Evolutionary conservation across 2,329 filamentous ascomycete species (phyloP).

Genomic region (Aspergillus novofumigatus): DNA sequence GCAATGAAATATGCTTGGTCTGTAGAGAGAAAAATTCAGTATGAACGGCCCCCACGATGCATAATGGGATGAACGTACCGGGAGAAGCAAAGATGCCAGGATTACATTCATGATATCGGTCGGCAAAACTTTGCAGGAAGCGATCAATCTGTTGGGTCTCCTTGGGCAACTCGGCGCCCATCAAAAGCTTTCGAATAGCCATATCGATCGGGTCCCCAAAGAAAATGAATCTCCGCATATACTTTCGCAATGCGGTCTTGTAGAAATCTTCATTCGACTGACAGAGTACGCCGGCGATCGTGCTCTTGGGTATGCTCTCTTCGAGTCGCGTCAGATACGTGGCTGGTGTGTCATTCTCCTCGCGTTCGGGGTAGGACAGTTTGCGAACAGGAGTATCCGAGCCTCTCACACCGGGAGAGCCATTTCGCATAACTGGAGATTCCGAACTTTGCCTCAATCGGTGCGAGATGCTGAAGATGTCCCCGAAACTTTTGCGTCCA

Average conservation of each 20-base stretch:
- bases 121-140: slow-evolving; percentile 88
- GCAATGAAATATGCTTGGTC: slow-evolving; percentile 98
- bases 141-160: slow-evolving; percentile 98
- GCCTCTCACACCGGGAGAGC: slow-evolving; percentile 55
- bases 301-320: slow-evolving; percentile 70
- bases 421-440: slow-evolving; percentile 60
- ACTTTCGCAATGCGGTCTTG: slow-evolving; percentile 78
- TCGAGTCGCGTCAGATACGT: slow-evolving; percentile 84
- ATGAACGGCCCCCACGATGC: neutral
- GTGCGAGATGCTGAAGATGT: slow-evolving; percentile 70
- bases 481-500: slow-evolving; percentile 90
- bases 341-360: slow-evolving; percentile 84
- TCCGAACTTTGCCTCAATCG: slow-evolving; percentile 81
- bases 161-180: slow-evolving; percentile 93
- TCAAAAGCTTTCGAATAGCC: slow-evolving; percentile 89
- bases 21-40: slow-evolving; percentile 2
- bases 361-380: slow-evolving; percentile 66
- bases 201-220: slow-evolving; percentile 98
- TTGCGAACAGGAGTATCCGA: slow-evolving; percentile 69
- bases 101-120: slow-evolving; percentile 97
- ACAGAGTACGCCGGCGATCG: slow-evolving; percentile 79
- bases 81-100: slow-evolving; percentile 87
- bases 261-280: slow-evolving; percentile 84
- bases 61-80: slow-evolving; percentile 34
- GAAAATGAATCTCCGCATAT: slow-evolving; percentile 92